Evolutionary conservation across 2,329 filamentous ascomycete species (phyloP).

Genomic region (Cercospora sesami): DNA sequence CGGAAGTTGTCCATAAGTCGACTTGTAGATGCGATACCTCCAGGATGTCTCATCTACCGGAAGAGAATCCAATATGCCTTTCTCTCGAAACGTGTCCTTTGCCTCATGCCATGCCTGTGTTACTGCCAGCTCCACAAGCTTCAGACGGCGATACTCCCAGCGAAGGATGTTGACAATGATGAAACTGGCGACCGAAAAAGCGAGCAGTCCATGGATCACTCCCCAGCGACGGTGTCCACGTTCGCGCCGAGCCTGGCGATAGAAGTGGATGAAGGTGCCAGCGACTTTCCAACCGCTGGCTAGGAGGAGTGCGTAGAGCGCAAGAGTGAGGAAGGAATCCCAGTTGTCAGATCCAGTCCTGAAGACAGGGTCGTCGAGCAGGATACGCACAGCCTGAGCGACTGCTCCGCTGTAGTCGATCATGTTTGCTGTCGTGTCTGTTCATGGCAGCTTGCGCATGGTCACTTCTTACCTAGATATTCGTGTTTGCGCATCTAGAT

Average conservation of each 20-base stretch:
- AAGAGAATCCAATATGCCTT: not conserved
- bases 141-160: conserved; percentile 13
- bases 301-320: not conserved
- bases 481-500: not conserved
- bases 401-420: conserved; percentile 1
- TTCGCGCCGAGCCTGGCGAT: not conserved
- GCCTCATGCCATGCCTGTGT: not conserved
- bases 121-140: not conserved
- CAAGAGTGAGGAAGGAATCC: not conserved
- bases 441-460: not conserved
- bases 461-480: not conserved
- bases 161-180: conserved; percentile 9
- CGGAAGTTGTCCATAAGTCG: conserved; percentile 13
- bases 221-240: not conserved
- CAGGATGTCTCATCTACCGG: not conserved
- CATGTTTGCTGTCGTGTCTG: not conserved
- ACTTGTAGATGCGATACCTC: not conserved
- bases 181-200: not conserved
- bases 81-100: not conserved
- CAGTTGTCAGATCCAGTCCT: not conserved
- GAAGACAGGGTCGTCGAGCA: conserved; percentile 7
- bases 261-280: not conserved
- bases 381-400: not conserved
- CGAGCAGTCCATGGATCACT: conserved; percentile 1
- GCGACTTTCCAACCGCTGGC: not conserved